Conservation (phyloP, 2,329 filamentous ascomycete species). For the Pseudogymnoascus sp. region DNA sequence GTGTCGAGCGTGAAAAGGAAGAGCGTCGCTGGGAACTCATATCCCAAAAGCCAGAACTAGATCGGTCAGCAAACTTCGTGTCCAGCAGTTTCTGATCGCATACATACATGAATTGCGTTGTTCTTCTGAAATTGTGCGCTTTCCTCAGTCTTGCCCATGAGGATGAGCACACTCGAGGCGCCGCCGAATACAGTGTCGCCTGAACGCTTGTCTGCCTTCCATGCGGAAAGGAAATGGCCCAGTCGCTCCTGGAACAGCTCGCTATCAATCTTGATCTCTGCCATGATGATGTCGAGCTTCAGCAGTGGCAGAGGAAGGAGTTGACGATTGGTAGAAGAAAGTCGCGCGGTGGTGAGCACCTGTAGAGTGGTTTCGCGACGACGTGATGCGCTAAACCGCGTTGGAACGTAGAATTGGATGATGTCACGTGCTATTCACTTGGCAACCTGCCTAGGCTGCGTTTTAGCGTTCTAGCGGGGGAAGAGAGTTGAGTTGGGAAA, state of each 20-base stretch:
- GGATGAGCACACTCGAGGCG: conserved; percentile 74
- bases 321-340: conserved; percentile 2
- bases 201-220: conserved; percentile 91
- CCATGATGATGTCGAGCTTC: conserved; percentile 29
- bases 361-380: conserved; percentile 9
- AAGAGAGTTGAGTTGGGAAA: neutral
- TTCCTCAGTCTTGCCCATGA: conserved; percentile 94
- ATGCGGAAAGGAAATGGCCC: conserved; percentile 75
- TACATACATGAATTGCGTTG: conserved; percentile 95
- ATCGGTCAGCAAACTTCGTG: conserved; percentile 17
- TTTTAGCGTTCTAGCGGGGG: neutral
- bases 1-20: conserved; percentile 85
- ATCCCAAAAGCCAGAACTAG: conserved; percentile 95
- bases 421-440: neutral
- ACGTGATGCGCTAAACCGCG: conserved; percentile 2
- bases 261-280: conserved; percentile 91
- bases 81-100: conserved; percentile 29
- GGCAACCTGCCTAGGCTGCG: neutral
- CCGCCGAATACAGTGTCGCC: conserved; percentile 80
- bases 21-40: conserved; percentile 94
- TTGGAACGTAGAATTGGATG: neutral
- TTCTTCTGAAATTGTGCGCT: conserved; percentile 84
- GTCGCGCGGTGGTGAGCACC: conserved; percentile 2
- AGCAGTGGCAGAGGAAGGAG: conserved; percentile 2
- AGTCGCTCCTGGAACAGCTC: conserved; percentile 90